Percentiles rank a stretch among this genome's conserved stretches.
Evolutionary conservation across 2,329 filamentous ascomycete genomes (phyloP).

Genomic region (Emergomyces pasteurianus): DNA sequence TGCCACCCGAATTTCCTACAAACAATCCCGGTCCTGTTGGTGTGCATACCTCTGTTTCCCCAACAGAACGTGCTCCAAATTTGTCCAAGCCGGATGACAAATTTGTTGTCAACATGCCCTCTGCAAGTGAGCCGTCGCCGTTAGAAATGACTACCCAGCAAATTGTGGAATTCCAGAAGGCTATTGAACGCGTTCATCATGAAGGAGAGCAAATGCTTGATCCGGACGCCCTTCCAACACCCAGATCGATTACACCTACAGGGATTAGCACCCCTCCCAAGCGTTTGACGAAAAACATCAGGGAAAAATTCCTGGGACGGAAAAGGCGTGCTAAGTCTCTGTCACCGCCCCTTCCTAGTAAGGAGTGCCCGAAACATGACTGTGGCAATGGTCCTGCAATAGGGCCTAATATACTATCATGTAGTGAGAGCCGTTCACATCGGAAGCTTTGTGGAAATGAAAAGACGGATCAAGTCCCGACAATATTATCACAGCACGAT

Average conservation of each 20-base stretch:
- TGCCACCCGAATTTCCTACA: neutral
- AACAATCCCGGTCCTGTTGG: neutral
- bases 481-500: conserved; percentile 21
- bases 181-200: conserved; percentile 22
- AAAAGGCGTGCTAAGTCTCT: conserved; percentile 6
- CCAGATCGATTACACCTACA: conserved; percentile 20
- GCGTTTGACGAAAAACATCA: conserved; percentile 6
- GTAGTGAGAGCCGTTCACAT: neutral
- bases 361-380: neutral
- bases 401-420: neutral
- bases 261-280: conserved; percentile 19
- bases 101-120: conserved; percentile 34
- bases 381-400: neutral
- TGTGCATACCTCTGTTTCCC: conserved; percentile 15
- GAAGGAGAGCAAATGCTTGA: conserved; percentile 21
- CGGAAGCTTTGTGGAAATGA: conserved; percentile 6
- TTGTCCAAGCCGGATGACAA: conserved; percentile 28
- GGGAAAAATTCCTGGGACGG: neutral
- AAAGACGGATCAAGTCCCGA: conserved; percentile 18
- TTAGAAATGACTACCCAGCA: conserved; percentile 28
- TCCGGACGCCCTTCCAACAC: conserved; percentile 22
- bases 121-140: conserved; percentile 31
- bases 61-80: conserved; percentile 21
- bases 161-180: conserved; percentile 28
- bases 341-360: neutral